Evolutionary conservation across 306 rosid genomes (phyloP).

Genomic region (Medicago ruthenica): DNA sequence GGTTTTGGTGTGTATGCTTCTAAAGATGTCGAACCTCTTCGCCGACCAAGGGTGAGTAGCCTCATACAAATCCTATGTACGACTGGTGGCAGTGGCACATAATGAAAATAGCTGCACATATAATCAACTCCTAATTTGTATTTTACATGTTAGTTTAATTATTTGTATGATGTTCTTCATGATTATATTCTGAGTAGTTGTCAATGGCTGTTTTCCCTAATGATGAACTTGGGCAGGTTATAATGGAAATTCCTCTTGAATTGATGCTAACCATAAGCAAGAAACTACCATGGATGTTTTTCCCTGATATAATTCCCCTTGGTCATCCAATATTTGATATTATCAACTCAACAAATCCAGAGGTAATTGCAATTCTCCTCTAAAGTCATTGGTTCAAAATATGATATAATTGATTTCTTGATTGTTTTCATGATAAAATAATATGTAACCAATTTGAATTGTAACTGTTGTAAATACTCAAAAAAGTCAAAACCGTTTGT

Average conservation of each 20-base stretch:
- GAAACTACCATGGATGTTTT: slow-evolving; percentile 97
- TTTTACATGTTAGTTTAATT: not conserved
- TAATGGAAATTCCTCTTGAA: slow-evolving; percentile 96
- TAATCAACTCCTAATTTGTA: not conserved
- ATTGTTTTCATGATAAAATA: slow-evolving; percentile 12
- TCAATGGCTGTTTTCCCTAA: slow-evolving; percentile 29
- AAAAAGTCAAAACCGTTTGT: not conserved
- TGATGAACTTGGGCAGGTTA: slow-evolving; percentile 63
- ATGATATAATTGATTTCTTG: slow-evolving; percentile 28
- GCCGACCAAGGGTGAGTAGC: slow-evolving; percentile 88
- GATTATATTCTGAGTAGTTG: slow-evolving; percentile 8
- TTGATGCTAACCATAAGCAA: slow-evolving; percentile 87
- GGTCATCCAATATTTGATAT: slow-evolving; percentile 98
- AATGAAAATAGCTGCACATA: not conserved
- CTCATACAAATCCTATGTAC: slow-evolving; percentile 1
- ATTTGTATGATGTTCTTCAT: slow-evolving; percentile 11
- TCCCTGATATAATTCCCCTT: slow-evolving; percentile 88
- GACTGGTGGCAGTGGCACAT: slow-evolving; percentile 15
- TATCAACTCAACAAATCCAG: slow-evolving; percentile 88
- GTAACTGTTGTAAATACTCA: slow-evolving; percentile 6
- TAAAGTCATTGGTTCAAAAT: slow-evolving; percentile 9
- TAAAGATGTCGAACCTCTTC: slow-evolving; percentile 94
- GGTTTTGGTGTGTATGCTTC: slow-evolving; percentile 98
- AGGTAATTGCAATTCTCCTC: slow-evolving; percentile 60
- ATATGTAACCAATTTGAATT: not conserved